Evolutionary conservation across 441 rosid genomes (phyloP).

Genomic region (Gossypium schwendimanii): DNA sequence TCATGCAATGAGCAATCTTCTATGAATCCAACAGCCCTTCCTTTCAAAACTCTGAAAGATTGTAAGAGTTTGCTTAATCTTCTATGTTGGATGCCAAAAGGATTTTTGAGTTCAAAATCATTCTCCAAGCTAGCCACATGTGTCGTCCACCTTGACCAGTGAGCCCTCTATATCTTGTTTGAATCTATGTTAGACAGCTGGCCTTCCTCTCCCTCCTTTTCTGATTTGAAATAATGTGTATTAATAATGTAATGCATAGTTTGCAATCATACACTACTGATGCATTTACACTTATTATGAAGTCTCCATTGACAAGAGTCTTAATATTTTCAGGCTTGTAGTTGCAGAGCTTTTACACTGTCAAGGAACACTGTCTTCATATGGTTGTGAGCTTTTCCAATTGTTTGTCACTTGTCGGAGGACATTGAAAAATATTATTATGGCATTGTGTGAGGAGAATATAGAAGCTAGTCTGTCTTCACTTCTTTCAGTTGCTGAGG

Average conservation of each 20-base stretch:
- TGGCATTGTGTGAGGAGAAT: constrained; percentile 42
- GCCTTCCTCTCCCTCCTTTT: background rate
- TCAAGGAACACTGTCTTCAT: constrained; percentile 28
- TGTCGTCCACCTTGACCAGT: constrained; percentile 80
- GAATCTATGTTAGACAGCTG: background rate
- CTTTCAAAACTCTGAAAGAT: constrained; percentile 27
- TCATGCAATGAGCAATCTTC: constrained; percentile 24
- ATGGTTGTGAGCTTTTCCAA: constrained; percentile 38
- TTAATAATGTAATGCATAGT: background rate
- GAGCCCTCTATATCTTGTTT: constrained; percentile 14
- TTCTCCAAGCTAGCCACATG: constrained; percentile 42
- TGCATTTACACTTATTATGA: constrained; percentile 14
- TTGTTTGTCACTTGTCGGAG: constrained; percentile 65
- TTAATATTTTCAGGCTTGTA: constrained; percentile 37
- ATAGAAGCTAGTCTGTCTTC: constrained; percentile 28
- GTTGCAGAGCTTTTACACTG: constrained; percentile 33
- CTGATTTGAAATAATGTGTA: background rate
- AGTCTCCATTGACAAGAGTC: constrained; percentile 12
- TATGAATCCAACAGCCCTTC: constrained; percentile 26
- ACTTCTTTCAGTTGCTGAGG: constrained; percentile 36
- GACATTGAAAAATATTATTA: constrained; percentile 56
- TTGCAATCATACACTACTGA: background rate
- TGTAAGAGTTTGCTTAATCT: constrained; percentile 59
- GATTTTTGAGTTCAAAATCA: constrained; percentile 49
- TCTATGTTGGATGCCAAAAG: constrained; percentile 75